Evolutionary conservation across 2,329 filamentous ascomycete genomes (phyloP), one percentile per base, ranked within the genome.

Genomic region (Ophiostoma pallidulum): DNA sequence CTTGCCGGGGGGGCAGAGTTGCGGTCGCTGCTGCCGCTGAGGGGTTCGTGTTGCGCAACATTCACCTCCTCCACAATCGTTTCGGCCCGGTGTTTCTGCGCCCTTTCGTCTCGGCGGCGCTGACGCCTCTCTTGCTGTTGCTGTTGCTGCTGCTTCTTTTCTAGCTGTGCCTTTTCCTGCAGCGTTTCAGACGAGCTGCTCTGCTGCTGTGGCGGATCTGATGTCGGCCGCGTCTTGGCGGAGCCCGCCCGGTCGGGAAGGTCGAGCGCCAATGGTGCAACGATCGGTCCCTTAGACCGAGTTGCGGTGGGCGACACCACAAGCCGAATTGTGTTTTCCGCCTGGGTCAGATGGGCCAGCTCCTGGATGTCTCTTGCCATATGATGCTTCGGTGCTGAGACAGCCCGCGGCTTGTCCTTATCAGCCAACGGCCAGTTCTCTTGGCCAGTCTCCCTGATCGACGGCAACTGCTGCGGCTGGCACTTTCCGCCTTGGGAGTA

Each of bases 401-500:
- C 69, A 22, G 68, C 67, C 20, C 73, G 69, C 32, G 60, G 50
- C 48, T 69, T 73, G 41, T 61, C 56, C 9, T 53, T 52, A 24
- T 52, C 55, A 39, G 38, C 33, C n/a, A 9, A 46, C 45, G 35
- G 35, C 51, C 47, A 56, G 44, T 53, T 60, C 50, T 61, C 60
- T 43, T 48, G 50, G 16, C 55, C 59, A 49, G 65, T 67, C 53
- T 74, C 75, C 16, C 66, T 65, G 35, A 78, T 77, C 1, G 72
- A 68, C 3, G 75, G 72, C 20, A 78, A 56, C 6, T 64, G 48
- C 2, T 14, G 65, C 58, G 5, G 63, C 52, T 56, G n/a, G n/a
- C 67, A 57, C 55, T 67, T 50, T 20, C 60, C 64, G 12, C 60
- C 61, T 19, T 70, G 65, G 7, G 63, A 63, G 41, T 73, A 70